phyloP scores from a whole-genome alignment of 306 rosid species.

The Cucurbita ficifolia region DNA sequence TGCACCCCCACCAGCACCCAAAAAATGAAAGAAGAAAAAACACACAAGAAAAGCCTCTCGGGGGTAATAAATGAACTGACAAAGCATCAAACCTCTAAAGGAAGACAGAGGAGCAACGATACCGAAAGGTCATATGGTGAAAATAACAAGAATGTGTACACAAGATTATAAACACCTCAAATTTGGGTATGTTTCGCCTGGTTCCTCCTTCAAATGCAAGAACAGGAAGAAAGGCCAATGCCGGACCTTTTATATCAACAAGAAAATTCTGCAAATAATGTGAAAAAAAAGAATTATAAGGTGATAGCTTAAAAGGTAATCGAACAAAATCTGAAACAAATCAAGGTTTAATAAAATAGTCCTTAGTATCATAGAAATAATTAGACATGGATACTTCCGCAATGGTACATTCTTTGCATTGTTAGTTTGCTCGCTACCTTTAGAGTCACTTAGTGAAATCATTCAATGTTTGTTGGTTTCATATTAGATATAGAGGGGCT shows the following conservation, averaged over 20 bases:
- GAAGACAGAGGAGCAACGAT: neutral
- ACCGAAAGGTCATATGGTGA: neutral
- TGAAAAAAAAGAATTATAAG: neutral
- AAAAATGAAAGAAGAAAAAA: neutral
- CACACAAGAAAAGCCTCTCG: neutral
- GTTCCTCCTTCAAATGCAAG: conserved; percentile 99
- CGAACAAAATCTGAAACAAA: neutral
- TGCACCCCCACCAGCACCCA: neutral
- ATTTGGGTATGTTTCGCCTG: conserved; percentile 83
- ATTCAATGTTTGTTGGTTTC: neutral
- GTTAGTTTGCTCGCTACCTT: neutral
- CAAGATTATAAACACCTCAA: conserved; percentile 41
- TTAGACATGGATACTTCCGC: neutral
- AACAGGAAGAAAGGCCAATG: conserved; percentile 71
- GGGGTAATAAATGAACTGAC: neutral
- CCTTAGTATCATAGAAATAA: neutral
- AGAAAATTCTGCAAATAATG: conserved; percentile 52
- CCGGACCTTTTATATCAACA: conserved; percentile 84
- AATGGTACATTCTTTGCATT: neutral
- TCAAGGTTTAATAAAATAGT: no score
- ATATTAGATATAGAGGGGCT: no score
- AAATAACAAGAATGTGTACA: neutral
- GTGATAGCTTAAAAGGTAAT: neutral
- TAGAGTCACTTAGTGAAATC: neutral
- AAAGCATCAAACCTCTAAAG: neutral